Conservation (phyloP, 352 stramenopile genomes). For the Phytophthora cajani region DNA sequence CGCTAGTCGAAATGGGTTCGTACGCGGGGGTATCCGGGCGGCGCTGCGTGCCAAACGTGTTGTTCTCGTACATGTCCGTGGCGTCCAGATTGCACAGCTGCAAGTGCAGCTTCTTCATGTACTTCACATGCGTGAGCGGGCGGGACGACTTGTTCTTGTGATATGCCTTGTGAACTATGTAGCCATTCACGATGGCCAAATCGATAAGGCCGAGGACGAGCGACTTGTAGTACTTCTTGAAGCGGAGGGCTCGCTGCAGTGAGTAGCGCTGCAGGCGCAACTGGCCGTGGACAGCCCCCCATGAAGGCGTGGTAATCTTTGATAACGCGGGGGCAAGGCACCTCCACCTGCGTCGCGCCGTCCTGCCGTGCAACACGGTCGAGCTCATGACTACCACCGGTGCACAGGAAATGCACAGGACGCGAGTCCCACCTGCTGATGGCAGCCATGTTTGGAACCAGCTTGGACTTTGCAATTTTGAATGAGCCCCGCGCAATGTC, state of each 20-base stretch:
- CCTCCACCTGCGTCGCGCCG: not conserved
- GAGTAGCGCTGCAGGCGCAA: not conserved
- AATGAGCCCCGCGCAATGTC: not conserved
- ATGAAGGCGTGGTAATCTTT: conserved; percentile 22
- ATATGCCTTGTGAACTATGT: not conserved
- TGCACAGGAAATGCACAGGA: conserved; percentile 22
- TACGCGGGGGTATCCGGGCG: not conserved
- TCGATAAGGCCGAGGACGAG: not conserved
- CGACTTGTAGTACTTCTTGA: not conserved
- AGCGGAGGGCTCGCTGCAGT: not conserved
- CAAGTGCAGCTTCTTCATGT: conserved; percentile 4
- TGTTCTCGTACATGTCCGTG: not conserved
- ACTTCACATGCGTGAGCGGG: not conserved
- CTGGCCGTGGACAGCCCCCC: not conserved
- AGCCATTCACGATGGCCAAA: not conserved
- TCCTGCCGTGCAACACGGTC: not conserved
- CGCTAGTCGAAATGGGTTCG: not conserved
- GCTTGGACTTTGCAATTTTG: conserved; percentile 4
- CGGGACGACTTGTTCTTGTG: not conserved
- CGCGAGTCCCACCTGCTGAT: too few species aligned
- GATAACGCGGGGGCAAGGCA: conserved; percentile 3
- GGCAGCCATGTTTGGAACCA: conserved; percentile 4
- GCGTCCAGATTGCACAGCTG: not conserved
- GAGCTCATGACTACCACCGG: conserved; percentile 5
- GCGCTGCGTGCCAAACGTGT: not conserved